Evolutionary conservation across 768 basidiomycete genomes (phyloP).

Genomic region (Jaapia argillacea): DNA sequence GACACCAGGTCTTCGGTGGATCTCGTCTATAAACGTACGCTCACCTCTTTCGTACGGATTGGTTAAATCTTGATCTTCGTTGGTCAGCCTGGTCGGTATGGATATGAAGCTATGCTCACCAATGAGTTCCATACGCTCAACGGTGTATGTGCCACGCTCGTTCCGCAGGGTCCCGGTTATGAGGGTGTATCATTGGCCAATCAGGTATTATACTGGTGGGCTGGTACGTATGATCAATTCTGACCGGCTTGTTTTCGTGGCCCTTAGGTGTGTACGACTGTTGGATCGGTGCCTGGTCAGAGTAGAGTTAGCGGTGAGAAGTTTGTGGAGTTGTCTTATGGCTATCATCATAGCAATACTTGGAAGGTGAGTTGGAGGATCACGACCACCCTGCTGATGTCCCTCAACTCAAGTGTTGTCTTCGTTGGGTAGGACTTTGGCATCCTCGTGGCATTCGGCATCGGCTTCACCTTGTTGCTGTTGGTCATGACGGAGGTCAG

Average conservation of each 20-base stretch:
- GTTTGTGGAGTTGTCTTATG: slow-evolving; percentile 39
- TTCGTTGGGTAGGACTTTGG: slow-evolving; percentile 45
- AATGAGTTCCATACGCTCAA: slow-evolving; percentile 76
- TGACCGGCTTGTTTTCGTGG: too few relatives aligned
- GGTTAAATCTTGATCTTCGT: neutral
- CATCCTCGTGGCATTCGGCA: slow-evolving; percentile 54
- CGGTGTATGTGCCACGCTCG: slow-evolving; percentile 47
- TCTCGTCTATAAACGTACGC: neutral
- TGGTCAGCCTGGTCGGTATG: slow-evolving; percentile 27
- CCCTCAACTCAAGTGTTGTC: neutral
- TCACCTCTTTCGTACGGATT: neutral
- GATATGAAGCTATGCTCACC: slow-evolving; percentile 64
- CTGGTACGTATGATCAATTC: too few relatives aligned
- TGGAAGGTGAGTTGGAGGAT: slow-evolving; percentile 30
- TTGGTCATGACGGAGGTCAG: slow-evolving; percentile 52
- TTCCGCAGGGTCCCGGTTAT: slow-evolving; percentile 57
- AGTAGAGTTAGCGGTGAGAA: slow-evolving; percentile 47
- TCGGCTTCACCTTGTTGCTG: slow-evolving; percentile 44
- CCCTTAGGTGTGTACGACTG: slow-evolving; percentile 62
- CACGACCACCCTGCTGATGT: neutral
- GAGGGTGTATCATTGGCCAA: slow-evolving; percentile 43
- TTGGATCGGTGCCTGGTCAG: slow-evolving; percentile 56
- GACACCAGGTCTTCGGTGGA: neutral
- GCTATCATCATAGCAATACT: slow-evolving; percentile 34
- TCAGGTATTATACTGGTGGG: too few relatives aligned